Conservation (phyloP, 495 filamentous ascomycete species). For the Hypoxylon lienhwacheense region DNA sequence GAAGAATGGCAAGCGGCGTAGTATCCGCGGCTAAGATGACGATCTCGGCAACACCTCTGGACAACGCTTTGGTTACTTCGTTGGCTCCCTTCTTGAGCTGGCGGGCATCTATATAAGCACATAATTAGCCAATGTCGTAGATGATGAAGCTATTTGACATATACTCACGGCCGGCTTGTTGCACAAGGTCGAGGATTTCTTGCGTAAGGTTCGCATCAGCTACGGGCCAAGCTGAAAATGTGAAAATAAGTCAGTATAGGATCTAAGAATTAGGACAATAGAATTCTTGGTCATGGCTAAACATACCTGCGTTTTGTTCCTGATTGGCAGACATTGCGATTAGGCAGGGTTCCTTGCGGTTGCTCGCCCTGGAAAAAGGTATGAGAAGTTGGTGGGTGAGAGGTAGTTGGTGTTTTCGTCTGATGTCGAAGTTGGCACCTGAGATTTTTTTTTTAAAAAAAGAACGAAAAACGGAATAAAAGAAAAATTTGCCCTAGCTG, state of each 20-base stretch:
- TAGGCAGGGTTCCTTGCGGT: slow-evolving; percentile 64
- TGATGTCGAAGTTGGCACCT: not conserved
- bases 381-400: slow-evolving; percentile 12
- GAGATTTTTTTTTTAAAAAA: slow-evolving; percentile 3
- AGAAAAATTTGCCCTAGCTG: slow-evolving; percentile 12
- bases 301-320: slow-evolving; percentile 52
- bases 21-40: slow-evolving; percentile 89
- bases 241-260: slow-evolving; percentile 38
- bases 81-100: slow-evolving; percentile 88
- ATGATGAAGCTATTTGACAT: not conserved
- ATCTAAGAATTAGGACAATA: not conserved
- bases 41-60: slow-evolving; percentile 75
- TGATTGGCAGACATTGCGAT: slow-evolving; percentile 55
- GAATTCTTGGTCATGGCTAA: not conserved
- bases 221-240: slow-evolving; percentile 75
- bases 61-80: slow-evolving; percentile 46
- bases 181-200: slow-evolving; percentile 83
- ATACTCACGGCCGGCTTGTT: slow-evolving; percentile 66
- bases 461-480: slow-evolving; percentile 11
- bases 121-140: slow-evolving; percentile 8
- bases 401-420: slow-evolving; percentile 2
- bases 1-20: slow-evolving; percentile 80
- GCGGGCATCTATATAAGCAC: slow-evolving; percentile 58
- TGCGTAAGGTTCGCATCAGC: slow-evolving; percentile 79
- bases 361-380: slow-evolving; percentile 54